These are phyloP conservation scores for Lecanicillium sp. DNA, from an alignment of 2,329 filamentous ascomycete species.

Conservation along the genomic window DNA sequence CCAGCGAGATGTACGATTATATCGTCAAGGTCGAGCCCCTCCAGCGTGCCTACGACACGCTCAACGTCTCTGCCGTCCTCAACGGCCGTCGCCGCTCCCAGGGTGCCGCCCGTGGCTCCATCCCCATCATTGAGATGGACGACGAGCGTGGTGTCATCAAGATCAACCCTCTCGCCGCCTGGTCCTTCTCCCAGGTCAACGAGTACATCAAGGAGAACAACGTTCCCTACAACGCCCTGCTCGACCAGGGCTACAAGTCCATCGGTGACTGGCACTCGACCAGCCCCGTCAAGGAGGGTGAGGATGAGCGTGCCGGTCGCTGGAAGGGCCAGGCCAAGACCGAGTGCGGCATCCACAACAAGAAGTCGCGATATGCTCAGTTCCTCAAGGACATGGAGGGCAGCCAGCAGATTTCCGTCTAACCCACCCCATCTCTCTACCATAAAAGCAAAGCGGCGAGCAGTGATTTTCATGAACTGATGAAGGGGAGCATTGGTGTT, in stretches of 20 bases:
- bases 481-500: background rate
- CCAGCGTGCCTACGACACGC: constrained; percentile 80
- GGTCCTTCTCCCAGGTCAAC: constrained; percentile 86
- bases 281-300: constrained; percentile 77
- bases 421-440: background rate
- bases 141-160: constrained; percentile 85
- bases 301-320: constrained; percentile 91
- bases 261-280: constrained; percentile 98
- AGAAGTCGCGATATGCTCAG: constrained; percentile 85
- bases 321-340: constrained; percentile 97
- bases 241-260: constrained; percentile 95
- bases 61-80: constrained; percentile 83
- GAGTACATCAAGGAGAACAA: constrained; percentile 78
- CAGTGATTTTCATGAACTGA: constrained; percentile 9
- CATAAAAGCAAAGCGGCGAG: background rate
- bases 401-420: constrained; percentile 44
- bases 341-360: constrained; percentile 98
- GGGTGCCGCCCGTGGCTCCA: constrained; percentile 82
- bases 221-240: constrained; percentile 87
- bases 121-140: constrained; percentile 89
- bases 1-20: constrained; percentile 91
- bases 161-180: constrained; percentile 94
- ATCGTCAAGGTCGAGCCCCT: constrained; percentile 96
- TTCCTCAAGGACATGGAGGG: constrained; percentile 70
- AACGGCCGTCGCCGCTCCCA: constrained; percentile 90